A percentile compares a stretch with the other conserved stretches of the same genome.
Evolutionary conservation across 2,329 filamentous ascomycete genomes (phyloP).

Genomic region (Scolecobasidium constrictum): DNA sequence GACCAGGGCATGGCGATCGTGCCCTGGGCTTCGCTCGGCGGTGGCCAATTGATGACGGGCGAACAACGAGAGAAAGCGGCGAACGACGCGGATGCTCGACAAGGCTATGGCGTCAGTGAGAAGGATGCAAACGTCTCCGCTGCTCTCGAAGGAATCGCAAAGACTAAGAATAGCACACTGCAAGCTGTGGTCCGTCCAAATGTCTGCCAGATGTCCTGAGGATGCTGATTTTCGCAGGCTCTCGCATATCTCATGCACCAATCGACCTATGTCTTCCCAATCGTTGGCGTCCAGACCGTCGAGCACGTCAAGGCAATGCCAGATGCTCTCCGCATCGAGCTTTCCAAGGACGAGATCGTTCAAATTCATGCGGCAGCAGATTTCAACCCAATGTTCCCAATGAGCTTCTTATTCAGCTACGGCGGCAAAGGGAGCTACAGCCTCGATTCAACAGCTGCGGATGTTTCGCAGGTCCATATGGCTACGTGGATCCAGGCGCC

Average conservation of each 20-base stretch:
- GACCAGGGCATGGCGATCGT: constrained; percentile 21
- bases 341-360: constrained; percentile 49
- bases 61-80: constrained; percentile 31
- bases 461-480: not conserved
- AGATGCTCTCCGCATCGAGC: constrained; percentile 47
- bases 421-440: not conserved
- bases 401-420: constrained; percentile 40
- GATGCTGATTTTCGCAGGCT: too few species aligned
- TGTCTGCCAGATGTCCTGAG: too few species aligned
- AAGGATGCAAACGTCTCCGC: constrained; percentile 39
- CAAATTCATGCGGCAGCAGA: constrained; percentile 48
- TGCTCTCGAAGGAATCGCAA: constrained; percentile 47
- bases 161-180: constrained; percentile 33
- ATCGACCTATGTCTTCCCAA: constrained; percentile 57
- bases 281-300: constrained; percentile 56
- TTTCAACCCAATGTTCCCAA: constrained; percentile 55
- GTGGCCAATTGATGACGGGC: constrained; percentile 20
- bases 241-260: constrained; percentile 64
- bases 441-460: not conserved
- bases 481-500: not conserved
- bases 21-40: constrained; percentile 15
- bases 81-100: constrained; percentile 26
- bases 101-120: constrained; percentile 22
- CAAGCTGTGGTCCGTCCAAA: constrained; percentile 18
- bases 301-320: constrained; percentile 59